Evolutionary conservation across 768 basidiomycete species (phyloP).

Genomic region (Thelephora ganbajun): DNA sequence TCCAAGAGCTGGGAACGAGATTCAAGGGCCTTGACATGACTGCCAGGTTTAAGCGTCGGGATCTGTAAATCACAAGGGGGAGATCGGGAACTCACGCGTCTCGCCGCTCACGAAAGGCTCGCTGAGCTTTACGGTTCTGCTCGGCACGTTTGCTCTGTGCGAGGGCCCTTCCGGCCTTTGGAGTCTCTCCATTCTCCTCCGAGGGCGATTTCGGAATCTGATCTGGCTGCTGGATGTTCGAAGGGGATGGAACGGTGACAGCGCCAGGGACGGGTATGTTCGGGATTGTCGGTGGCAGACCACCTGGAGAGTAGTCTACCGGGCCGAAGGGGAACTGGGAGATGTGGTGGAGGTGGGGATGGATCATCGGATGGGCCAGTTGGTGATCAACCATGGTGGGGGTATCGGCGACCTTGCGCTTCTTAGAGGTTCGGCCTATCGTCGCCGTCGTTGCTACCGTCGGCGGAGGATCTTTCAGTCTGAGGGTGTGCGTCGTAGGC

Average conservation of each 20-base stretch:
- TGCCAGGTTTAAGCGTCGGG: conserved; percentile 16
- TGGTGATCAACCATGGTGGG: not conserved
- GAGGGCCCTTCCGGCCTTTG: conserved; percentile 21
- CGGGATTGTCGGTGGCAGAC: conserved; percentile 20
- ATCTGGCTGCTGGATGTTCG: conserved; percentile 12
- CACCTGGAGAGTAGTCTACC: conserved; percentile 41
- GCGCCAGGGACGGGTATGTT: conserved; percentile 9
- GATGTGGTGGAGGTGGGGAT: conserved; percentile 14
- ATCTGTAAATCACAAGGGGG: conserved; percentile 5
- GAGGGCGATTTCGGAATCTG: conserved; percentile 6
- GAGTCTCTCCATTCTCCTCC: conserved; percentile 8
- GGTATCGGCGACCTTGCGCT: not conserved
- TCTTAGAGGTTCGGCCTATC: not conserved
- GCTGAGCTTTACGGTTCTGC: conserved; percentile 89
- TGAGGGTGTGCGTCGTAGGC: not conserved
- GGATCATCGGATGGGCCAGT: conserved; percentile 21
- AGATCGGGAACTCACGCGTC: conserved; percentile 52
- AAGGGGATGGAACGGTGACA: conserved; percentile 9
- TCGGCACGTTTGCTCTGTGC: conserved; percentile 82
- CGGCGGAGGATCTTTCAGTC: not conserved
- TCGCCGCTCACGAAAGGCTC: conserved; percentile 80
- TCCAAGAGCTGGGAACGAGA: conserved; percentile 76
- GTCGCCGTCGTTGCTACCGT: not conserved
- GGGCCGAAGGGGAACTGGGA: conserved; percentile 29
- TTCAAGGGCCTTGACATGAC: conserved; percentile 80